A percentile compares a stretch with the other conserved stretches of the same genome.
phyloP scores from a whole-genome alignment of 768 basidiomycete genomes.

The Auriculariales sp. region DNA sequence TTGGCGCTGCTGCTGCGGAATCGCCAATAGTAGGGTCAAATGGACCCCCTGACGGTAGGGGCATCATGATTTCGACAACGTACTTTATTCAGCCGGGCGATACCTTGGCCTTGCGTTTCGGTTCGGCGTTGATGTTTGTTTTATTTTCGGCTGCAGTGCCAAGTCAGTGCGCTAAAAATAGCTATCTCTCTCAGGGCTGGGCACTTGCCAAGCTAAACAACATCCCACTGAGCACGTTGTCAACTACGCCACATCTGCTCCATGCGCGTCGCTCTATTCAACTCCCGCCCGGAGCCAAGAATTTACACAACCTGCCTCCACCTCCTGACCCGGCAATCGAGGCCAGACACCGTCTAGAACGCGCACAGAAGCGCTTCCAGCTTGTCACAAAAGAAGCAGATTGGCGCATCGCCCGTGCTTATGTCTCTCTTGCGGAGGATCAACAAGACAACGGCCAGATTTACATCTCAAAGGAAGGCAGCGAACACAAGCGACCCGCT shows the following conservation, averaged over 20 bases:
- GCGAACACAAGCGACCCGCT: slow-evolving; percentile 8
- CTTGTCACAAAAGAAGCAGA: slow-evolving; percentile 56
- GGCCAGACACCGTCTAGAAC: slow-evolving; percentile 19
- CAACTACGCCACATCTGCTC: slow-evolving; percentile 57
- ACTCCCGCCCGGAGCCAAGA: slow-evolving; percentile 29
- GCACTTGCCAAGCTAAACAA: slow-evolving; percentile 52
- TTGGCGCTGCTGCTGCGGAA: neutral
- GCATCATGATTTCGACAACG: slow-evolving; percentile 2
- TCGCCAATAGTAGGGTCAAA: slow-evolving; percentile 1
- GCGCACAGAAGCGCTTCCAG: slow-evolving; percentile 47
- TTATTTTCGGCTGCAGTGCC: neutral
- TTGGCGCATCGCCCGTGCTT: slow-evolving; percentile 49
- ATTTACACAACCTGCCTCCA: slow-evolving; percentile 14
- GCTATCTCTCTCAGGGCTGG: slow-evolving; percentile 25
- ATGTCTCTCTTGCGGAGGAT: slow-evolving; percentile 49
- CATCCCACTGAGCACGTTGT: slow-evolving; percentile 47
- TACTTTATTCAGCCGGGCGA: slow-evolving; percentile 44
- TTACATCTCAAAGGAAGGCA: neutral
- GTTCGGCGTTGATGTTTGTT: slow-evolving; percentile 45
- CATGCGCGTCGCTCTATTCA: slow-evolving; percentile 48
- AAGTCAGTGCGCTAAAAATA: neutral
- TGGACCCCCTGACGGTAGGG: neutral
- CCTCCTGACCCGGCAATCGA: slow-evolving; percentile 10
- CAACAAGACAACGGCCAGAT: slow-evolving; percentile 9
- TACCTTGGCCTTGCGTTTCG: slow-evolving; percentile 54